Base-by-base conservation (phyloP, 306 rosid species). In the Dryas drummondii region DNA sequence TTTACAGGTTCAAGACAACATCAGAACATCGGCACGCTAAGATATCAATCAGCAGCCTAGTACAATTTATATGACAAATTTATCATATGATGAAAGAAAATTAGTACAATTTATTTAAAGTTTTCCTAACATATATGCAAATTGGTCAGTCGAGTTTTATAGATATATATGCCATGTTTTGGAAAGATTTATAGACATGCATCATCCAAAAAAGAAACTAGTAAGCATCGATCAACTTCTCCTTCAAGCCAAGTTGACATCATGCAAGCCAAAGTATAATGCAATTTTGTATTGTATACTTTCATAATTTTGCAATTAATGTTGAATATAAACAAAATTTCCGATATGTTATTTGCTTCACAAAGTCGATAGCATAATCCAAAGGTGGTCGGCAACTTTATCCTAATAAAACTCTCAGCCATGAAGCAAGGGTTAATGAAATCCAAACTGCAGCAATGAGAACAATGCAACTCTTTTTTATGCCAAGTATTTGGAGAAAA, bases 401-500 rank as follows among this genome's bases (percentile, higher is more conserved):
- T 42, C 14, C 70, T 9, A 19, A 66, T 22, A 65, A 11, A 44
- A 65, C 51, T 16, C 50, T 65, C 5, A 9, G 40, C 32, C 16
- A 66, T 45, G 8, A 5, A 45, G 4, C 14, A 5, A 26, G 9
- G 37, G 52, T 65, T 9, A 61, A 61, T 6, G 26, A 19, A 58
- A 68, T 68, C 16, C 60, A 12, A 70, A 70, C 7, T 52, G 42
- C 59, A 65, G 58, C 42, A 58, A 50, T 45, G n/a, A 48, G 10
- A 4, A 42, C 65, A 73, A 79, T 67, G 14, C 22, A 58, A 69
- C 55, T 51, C 53, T 66, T 19, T 40, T 19, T 52, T 51, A 53
- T 10, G 9, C 76, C 3, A 19, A 4, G 57, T 41, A 67, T 5
- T 45, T 64, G 2, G 19, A 49, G 59, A 37, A 59, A 19, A 50